Evolutionary conservation across 345 rosid genomes (phyloP), one percentile per base, ranked within the genome.

Genomic region (Ailanthus altissimus): DNA sequence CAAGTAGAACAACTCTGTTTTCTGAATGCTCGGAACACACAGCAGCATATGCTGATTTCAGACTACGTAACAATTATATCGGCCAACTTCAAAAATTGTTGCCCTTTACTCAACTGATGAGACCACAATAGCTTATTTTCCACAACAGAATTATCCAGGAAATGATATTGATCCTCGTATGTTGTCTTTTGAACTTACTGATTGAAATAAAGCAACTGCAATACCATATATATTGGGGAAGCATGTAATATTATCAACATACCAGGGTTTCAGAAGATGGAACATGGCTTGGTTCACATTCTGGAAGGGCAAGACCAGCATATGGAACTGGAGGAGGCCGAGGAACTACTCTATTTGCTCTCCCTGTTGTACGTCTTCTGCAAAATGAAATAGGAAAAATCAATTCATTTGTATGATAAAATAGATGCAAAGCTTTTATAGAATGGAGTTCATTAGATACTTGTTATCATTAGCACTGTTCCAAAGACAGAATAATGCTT

Each of bases 291-390:
- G 86, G 84, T 65, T 45, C 32, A 71, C 63, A 67, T 53, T 67
- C 66, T 61, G 77, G 75, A 45, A 21, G 61, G n/a, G 79, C 20
- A 26, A 70, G 81, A 57, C 74, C 89, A 25, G 77, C 40, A 67
- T 81, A 80, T 13, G 85, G 85, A 50, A 83, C 75, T 18, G 92
- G 97, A 62, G 98, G 91, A 84, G 97, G 92, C 2, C 93, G 85
- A 8, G 94, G 88, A 71, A 73, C 79, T 32, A 88, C 67, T 69
- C 86, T 83, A 85, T 79, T 90, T 6, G 90, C 90, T 77, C 47
- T 75, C 50, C 89, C 89, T 6, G 88, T 85, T 5, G 53, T 70
- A 1, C 84, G 79, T 70, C 98, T 93, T 71, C 51, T 74, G 21
- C 62, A 47, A 46, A 38, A 71, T 63, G 80, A 73, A 32, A 59